Percentiles rank a stretch among this genome's conserved stretches.
phyloP scores from a whole-genome alignment of 768 basidiomycete species.

The Leccinum fibrillosum region DNA sequence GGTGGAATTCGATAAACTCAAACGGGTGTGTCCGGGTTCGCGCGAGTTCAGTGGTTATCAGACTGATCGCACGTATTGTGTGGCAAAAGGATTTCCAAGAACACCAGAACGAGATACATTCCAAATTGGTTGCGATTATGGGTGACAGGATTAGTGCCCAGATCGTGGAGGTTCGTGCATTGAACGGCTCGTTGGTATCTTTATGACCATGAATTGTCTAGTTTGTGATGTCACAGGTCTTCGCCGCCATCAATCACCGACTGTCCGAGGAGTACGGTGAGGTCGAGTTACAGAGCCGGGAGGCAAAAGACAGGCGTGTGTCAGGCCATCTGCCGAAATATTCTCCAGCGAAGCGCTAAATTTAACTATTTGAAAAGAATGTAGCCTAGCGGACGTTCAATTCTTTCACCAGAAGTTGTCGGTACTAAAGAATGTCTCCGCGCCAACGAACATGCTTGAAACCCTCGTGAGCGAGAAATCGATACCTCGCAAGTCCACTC shows the following conservation, averaged over 20 bases:
- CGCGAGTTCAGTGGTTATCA: background rate
- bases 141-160: constrained; percentile 87
- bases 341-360: constrained; percentile 5
- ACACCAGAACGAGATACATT: constrained; percentile 98
- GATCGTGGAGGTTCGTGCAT: constrained; percentile 69
- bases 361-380: constrained; percentile 48
- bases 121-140: constrained; percentile 98
- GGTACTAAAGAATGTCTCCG: constrained; percentile 66
- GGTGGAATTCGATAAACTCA: constrained; percentile 97
- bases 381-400: constrained; percentile 62
- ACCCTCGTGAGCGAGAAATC: constrained; percentile 80
- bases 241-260: constrained; percentile 88
- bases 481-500: constrained; percentile 38
- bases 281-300: constrained; percentile 78
- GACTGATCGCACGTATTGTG: constrained; percentile 4
- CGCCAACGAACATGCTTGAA: constrained; percentile 76
- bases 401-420: constrained; percentile 76
- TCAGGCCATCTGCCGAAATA: background rate
- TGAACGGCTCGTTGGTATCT: constrained; percentile 5
- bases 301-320: constrained; percentile 78
- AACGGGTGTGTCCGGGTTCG: constrained; percentile 61
- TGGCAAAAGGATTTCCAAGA: constrained; percentile 87
- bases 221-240: constrained; percentile 94
- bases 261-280: constrained; percentile 82
- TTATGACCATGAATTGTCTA: constrained; percentile 32